A percentile compares a stretch with the other conserved stretches of the same genome.
Conservation (phyloP, 2,329 filamentous ascomycete species). For the Pseudopyricularia cyperi region DNA sequence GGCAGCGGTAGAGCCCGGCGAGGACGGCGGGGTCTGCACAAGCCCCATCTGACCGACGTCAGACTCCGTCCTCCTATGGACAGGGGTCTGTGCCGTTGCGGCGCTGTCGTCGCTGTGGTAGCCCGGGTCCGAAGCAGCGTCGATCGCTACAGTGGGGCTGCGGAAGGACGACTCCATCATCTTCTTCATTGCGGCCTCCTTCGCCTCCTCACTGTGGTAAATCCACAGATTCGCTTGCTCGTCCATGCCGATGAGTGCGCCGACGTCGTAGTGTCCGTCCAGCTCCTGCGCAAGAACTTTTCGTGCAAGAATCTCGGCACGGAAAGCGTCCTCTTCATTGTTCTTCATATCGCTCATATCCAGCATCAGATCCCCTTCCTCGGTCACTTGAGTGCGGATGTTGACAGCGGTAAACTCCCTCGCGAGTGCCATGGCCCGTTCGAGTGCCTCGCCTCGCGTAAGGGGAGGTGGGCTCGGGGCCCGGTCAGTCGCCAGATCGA, state of each 20-base stretch:
- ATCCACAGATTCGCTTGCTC: conserved; percentile 98
- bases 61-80: conserved; percentile 54
- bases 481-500: conserved; percentile 32
- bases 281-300: conserved; percentile 88
- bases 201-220: conserved; percentile 94
- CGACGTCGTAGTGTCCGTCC: conserved; percentile 92
- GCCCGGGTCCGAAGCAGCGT: conserved; percentile 82
- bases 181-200: conserved; percentile 68
- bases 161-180: conserved; percentile 39
- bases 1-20: conserved; percentile 44
- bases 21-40: conserved; percentile 52
- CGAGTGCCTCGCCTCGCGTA: conserved; percentile 60
- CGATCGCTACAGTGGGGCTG: conserved; percentile 45
- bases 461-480: conserved; percentile 69
- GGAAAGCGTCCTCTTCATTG: conserved; percentile 81
- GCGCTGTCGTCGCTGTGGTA: conserved; percentile 86
- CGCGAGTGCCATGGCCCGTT: conserved; percentile 72
- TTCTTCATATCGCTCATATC: conserved; percentile 97
- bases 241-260: conserved; percentile 86
- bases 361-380: conserved; percentile 87
- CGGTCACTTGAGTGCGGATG: conserved; percentile 85
- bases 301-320: conserved; percentile 84
- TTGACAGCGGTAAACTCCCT: conserved; percentile 81
- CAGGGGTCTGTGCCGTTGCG: conserved; percentile 29
- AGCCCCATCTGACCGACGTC: conserved; percentile 41